Conservation (phyloP, 2,329 filamentous ascomycete species). For the Shiraia bambusicola region DNA sequence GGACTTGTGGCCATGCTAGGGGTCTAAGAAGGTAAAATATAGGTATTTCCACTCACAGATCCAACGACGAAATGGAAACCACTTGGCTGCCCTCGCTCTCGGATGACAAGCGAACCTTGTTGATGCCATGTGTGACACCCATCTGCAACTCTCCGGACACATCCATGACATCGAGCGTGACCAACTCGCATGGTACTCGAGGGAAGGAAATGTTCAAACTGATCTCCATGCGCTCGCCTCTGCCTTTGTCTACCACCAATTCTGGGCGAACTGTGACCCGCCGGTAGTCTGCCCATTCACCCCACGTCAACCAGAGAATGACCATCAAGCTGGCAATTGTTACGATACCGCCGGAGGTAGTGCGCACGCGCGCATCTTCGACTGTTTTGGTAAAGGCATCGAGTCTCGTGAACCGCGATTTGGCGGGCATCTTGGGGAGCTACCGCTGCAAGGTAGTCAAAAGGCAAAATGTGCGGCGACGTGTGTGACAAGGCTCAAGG, state of each 20-base stretch:
- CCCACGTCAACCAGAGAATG: slow-evolving; percentile 85
- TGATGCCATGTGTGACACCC: slow-evolving; percentile 88
- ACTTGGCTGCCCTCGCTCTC: slow-evolving; percentile 68
- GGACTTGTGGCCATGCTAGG: slow-evolving; percentile 1
- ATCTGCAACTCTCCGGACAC: slow-evolving; percentile 96
- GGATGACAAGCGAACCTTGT: slow-evolving; percentile 80
- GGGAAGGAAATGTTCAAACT: slow-evolving; percentile 97
- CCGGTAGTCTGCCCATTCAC: slow-evolving; percentile 94
- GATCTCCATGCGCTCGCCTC: slow-evolving; percentile 99
- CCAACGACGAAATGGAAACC: slow-evolving; percentile 41
- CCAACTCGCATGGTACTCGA: slow-evolving; percentile 86
- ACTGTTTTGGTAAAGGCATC: slow-evolving; percentile 99
- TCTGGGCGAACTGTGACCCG: slow-evolving; percentile 85
- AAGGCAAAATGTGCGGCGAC: background rate
- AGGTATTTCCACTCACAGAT: slow-evolving; percentile 34
- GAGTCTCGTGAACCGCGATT: slow-evolving; percentile 92
- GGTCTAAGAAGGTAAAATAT: background rate
- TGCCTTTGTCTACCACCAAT: slow-evolving; percentile 91
- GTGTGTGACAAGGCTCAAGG: slow-evolving; percentile 2
- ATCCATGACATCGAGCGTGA: slow-evolving; percentile 98
- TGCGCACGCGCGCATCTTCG: slow-evolving; percentile 94
- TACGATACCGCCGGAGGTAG: slow-evolving; percentile 91
- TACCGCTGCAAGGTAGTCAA: slow-evolving; percentile 14
- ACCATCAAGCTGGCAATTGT: slow-evolving; percentile 88
- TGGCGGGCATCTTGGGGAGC: slow-evolving; percentile 68